These are phyloP conservation scores for Sporobolomyces pararoseus DNA, from an alignment of 768 basidiomycete genomes.

Conservation along the genomic window DNA sequence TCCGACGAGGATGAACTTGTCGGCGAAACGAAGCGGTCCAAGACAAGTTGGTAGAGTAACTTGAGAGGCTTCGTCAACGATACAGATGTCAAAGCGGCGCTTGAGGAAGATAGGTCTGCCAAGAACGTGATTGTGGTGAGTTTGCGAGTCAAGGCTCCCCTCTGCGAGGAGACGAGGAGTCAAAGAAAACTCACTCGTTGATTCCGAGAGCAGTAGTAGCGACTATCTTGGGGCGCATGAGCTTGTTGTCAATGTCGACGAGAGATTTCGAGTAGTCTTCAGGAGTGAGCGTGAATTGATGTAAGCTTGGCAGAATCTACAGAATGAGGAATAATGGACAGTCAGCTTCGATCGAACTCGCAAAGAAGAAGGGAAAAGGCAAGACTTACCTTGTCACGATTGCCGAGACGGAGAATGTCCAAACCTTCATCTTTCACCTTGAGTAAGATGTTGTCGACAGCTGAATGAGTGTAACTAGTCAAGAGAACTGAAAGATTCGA, in stretches of 20 bases:
- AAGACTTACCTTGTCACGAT: conserved; percentile 70
- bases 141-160: no score
- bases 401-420: conserved; percentile 77
- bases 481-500: conserved; percentile 82
- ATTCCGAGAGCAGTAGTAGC: conserved; percentile 92
- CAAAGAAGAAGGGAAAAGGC: no score
- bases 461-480: conserved; percentile 93
- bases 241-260: conserved; percentile 74
- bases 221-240: conserved; percentile 85
- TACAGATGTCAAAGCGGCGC: conserved; percentile 88
- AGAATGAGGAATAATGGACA: no score
- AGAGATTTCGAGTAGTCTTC: conserved; percentile 61
- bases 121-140: no score
- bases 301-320: conserved; percentile 78
- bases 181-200: conserved; percentile 68
- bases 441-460: conserved; percentile 91
- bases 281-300: conserved; percentile 64
- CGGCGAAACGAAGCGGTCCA: conserved; percentile 83
- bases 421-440: conserved; percentile 69
- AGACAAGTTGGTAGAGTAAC: conserved; percentile 93
- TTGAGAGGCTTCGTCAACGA: conserved; percentile 96
- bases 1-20: conserved; percentile 89
- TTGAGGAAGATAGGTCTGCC: conserved; percentile 74
- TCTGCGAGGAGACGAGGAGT: no score
- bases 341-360: no score